These are phyloP conservation scores for Brasenia schreberi DNA, from an alignment of 164 flowering plant genomes.

Conservation along the genomic window DNA sequence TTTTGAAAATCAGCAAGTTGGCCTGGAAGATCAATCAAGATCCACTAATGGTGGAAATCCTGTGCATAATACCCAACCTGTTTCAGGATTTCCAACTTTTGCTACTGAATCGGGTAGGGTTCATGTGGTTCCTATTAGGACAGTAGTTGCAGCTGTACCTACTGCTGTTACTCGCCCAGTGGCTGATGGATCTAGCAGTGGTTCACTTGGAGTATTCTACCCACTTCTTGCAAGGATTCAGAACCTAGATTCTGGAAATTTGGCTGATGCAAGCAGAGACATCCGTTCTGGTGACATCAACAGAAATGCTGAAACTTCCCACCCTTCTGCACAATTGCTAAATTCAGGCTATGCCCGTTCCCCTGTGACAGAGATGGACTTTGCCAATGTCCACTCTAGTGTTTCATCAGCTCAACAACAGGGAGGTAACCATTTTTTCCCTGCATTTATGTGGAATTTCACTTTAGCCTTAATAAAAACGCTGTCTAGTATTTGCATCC, in stretches of 20 bases:
- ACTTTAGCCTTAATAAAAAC: too few relatives aligned
- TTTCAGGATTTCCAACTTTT: conserved; percentile 20
- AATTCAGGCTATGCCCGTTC: conserved; percentile 9
- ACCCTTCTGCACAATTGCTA: conserved; percentile 21
- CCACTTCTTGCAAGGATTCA: conserved; percentile 68
- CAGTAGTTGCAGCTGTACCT: conserved; percentile 65
- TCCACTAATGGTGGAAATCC: conserved; percentile 18
- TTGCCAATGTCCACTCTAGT: not conserved
- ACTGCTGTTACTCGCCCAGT: conserved; percentile 25
- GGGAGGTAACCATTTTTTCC: conserved; percentile 6
- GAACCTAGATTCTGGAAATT: conserved; percentile 25
- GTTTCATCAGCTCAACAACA: conserved; percentile 2
- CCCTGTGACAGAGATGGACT: conserved; percentile 19
- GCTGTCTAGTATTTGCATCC: too few relatives aligned
- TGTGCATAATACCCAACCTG: conserved; percentile 20
- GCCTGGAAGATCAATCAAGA: conserved; percentile 21
- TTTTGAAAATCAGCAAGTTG: conserved; percentile 26
- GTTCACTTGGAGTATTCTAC: conserved; percentile 40
- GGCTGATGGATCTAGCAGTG: conserved; percentile 28
- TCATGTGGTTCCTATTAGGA: conserved; percentile 53
- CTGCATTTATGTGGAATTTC: too few relatives aligned
- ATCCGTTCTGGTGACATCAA: conserved; percentile 23
- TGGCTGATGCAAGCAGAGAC: conserved; percentile 21
- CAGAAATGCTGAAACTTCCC: conserved; percentile 15
- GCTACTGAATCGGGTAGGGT: conserved; percentile 34